Base-by-base conservation (phyloP, 2,329 filamentous ascomycete species). In the Hypoxylon sp. region DNA sequence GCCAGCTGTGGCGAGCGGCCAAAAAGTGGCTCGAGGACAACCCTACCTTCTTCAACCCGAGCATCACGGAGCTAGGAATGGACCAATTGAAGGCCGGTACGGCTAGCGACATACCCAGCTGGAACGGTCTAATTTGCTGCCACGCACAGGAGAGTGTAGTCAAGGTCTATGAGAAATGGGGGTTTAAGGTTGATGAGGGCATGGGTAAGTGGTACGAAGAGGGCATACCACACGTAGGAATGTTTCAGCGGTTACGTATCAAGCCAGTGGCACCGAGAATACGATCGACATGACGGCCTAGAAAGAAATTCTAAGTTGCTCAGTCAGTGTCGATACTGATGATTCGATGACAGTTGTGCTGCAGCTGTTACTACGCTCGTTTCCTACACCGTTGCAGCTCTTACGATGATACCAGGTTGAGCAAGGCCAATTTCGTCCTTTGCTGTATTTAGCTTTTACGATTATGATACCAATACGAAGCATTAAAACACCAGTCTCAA, bases 201-300 rank as follows among this genome's bases (percentile, higher is more conserved):
- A 88, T 95, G 87, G 92, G 93, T 0, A 85, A 79, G 33, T 98
- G 94, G 94, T 84, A 85, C 68, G 94, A 98, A 79, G 94, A 96
- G 76, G 93, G 92, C 3, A 95, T 97, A 60, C 84, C 87, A 71
- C 94, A 97, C 82, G 86, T 97, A 17, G 94, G 92, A 66, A 97
- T 98, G 94, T 97, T 88, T 70, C 75, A 80, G 70, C 81, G 87
- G 35, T 66, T 90, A 29, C 75, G 82, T 3, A 68, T 83, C 3
- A 73, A 70, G 58, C 29, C 60, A 26, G 68, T 19, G 19, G 53
- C 55, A 29, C 70, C 72, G 2, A 61, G 33, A 14, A 55, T 73
- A 67, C 73, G 46, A 70, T 53, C 19, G 33, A 24, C 14, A 19
- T 19, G 33, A 6, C 39, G 19, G 8, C 4, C 14, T 37, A 47